Base-by-base conservation (phyloP, 2,329 filamentous ascomycete genomes). In the Ustulina deusta region DNA sequence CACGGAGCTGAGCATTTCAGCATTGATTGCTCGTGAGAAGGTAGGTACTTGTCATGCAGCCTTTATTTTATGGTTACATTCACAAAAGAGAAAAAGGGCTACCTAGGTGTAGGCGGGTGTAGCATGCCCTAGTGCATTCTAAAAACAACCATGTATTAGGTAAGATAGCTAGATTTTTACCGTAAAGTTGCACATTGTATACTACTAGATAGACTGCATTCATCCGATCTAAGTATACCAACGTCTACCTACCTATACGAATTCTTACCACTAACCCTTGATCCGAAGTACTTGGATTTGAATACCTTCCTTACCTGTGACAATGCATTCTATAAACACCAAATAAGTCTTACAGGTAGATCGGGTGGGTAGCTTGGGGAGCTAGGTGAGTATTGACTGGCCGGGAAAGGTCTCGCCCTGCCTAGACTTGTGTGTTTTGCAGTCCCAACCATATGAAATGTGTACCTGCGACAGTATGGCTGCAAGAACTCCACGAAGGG, bases 121-220 rank as follows among this genome's bases (percentile, higher is more conserved):
- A 54, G 64, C 59, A 54, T 51, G 5, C 3, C 36, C 52, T 40
- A n/a, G 64, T 40, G 48, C 38, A 25, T 60, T 67, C 65, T 63
- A 63, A 67, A 66, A 63, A 63, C 65, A 67, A 49, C 65, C 15
- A 36, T 17, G 29, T 32, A 29, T 57, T 61, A 56, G 57, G 51
- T 65, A 58, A 52, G 49, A 51, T 36, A 36, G 49, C n/a, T n/a
- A n/a, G n/a, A n/a, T n/a, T n/a, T n/a, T n/a, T n/a, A n/a, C n/a
- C n/a, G n/a, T n/a, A n/a, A n/a, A n/a, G n/a, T n/a, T n/a, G n/a
- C n/a, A n/a, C n/a, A n/a, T n/a, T n/a, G n/a, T n/a, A n/a, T n/a
- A n/a, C n/a, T n/a, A n/a, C n/a, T n/a, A n/a, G n/a, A n/a, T n/a
- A n/a, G n/a, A n/a, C n/a, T n/a, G n/a, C n/a, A n/a, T n/a, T n/a